A percentile compares a stretch with the other conserved stretches of the same genome.
Evolutionary conservation across 352 stramenopile species (phyloP).

Genomic region (Pythium vanterpoolii): DNA sequence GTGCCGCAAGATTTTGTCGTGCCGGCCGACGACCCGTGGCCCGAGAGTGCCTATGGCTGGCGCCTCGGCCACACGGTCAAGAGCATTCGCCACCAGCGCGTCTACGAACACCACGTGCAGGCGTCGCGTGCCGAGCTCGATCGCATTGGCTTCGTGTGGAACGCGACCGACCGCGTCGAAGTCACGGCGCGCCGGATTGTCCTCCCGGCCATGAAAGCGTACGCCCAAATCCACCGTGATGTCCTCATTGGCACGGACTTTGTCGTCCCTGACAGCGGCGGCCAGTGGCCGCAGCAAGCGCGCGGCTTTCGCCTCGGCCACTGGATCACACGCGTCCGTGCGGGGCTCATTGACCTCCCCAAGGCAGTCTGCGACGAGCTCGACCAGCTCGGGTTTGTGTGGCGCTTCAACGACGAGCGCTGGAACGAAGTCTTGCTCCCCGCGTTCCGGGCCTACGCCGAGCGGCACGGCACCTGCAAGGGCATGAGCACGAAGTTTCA

Average conservation of each 20-base stretch:
- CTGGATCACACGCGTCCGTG: constrained; percentile 69
- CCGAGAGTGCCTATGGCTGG: constrained; percentile 76
- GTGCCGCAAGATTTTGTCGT: constrained; percentile 92
- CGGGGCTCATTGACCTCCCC: constrained; percentile 40
- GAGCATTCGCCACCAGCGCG: constrained; percentile 82
- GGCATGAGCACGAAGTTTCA: constrained; percentile 74
- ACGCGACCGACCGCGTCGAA: constrained; percentile 56
- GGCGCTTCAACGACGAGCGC: constrained; percentile 67
- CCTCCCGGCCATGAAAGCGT: constrained; percentile 53
- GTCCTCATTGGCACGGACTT: constrained; percentile 66
- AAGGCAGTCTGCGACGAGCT: constrained; percentile 42
- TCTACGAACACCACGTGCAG: constrained; percentile 79
- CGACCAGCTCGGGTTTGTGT: constrained; percentile 64
- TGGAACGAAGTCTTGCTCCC: constrained; percentile 66
- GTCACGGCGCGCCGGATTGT: constrained; percentile 52
- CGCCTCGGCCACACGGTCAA: constrained; percentile 90
- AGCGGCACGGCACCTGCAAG: constrained; percentile 51
- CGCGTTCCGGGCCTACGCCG: constrained; percentile 57
- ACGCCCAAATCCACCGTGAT: constrained; percentile 40
- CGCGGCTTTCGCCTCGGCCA: constrained; percentile 63
- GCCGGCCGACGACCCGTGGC: constrained; percentile 68
- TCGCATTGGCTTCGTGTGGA: constrained; percentile 92
- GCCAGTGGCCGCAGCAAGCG: constrained; percentile 47
- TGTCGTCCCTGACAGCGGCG: constrained; percentile 52
- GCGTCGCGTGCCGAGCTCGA: constrained; percentile 70